Conservation (phyloP, 495 filamentous ascomycete genomes). For the Xylaria longipes region DNA sequence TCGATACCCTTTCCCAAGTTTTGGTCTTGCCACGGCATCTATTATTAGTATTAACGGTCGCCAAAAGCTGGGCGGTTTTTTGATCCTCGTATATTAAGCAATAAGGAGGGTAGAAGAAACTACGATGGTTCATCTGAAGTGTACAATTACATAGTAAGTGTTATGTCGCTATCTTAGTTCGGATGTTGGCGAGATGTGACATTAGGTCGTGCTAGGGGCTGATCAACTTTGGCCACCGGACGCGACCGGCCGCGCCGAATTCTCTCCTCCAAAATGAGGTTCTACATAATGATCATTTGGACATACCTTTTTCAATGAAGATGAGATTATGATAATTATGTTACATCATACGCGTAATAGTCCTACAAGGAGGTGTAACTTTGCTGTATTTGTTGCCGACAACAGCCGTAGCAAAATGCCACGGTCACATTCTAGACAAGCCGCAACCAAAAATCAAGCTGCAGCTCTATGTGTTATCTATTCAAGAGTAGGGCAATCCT, state of each 20-base stretch:
- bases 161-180: background rate
- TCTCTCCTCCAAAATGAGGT: background rate
- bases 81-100: background rate
- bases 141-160: background rate
- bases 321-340: background rate
- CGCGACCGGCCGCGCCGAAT: background rate
- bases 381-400: background rate
- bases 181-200: background rate
- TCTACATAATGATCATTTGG: background rate
- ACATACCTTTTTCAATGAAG: background rate
- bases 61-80: background rate
- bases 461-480: background rate
- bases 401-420: background rate
- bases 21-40: background rate
- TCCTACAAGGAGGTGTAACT: background rate
- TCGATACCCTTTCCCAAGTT: background rate
- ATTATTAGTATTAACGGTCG: background rate
- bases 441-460: background rate
- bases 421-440: background rate
- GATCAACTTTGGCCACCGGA: background rate
- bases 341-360: background rate
- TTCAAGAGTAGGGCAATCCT: background rate
- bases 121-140: background rate
- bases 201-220: background rate
- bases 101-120: background rate